Evolutionary conservation across 768 basidiomycete species (phyloP).

Genomic region (Boletus rubroflammeus): DNA sequence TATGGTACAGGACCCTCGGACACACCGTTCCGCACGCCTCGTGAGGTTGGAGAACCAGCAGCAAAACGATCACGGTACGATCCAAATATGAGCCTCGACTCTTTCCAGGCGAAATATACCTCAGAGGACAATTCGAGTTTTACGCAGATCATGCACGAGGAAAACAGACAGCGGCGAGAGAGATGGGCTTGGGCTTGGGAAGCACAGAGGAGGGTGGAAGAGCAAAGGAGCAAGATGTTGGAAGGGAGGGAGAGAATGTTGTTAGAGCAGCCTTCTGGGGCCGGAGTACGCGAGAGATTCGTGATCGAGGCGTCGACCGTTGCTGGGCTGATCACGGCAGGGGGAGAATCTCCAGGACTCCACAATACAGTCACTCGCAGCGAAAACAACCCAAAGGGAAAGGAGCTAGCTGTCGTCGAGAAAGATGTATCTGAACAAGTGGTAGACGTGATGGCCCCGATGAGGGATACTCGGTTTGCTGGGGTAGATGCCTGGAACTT

Average conservation of each 20-base stretch:
- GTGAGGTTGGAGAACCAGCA: constrained; percentile 39
- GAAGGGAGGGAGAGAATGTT: constrained; percentile 68
- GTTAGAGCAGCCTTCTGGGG: constrained; percentile 59
- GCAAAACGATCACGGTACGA: constrained; percentile 60
- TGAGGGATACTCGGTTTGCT: constrained; percentile 66
- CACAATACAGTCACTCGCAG: constrained; percentile 19
- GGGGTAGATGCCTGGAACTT: constrained; percentile 82
- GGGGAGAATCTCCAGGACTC: constrained; percentile 12
- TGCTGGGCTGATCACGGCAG: constrained; percentile 49
- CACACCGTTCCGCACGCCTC: constrained; percentile 57
- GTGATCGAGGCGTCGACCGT: constrained; percentile 56
- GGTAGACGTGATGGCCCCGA: constrained; percentile 78
- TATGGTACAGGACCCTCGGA: constrained; percentile 56
- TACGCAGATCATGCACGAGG: constrained; percentile 84
- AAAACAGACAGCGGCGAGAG: constrained; percentile 79
- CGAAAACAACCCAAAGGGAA: constrained; percentile 23
- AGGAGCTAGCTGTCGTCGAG: constrained; percentile 20
- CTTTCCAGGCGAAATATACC: constrained; percentile 88
- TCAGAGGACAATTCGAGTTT: constrained; percentile 98
- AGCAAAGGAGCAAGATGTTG: constrained; percentile 59
- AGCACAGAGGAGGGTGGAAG: constrained; percentile 78
- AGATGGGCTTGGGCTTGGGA: constrained; percentile 93
- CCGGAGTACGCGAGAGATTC: constrained; percentile 67
- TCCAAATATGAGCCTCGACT: constrained; percentile 65
- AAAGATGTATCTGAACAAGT: constrained; percentile 28